Base-by-base conservation (phyloP, 2,329 filamentous ascomycete genomes). In the Talaromyces marneffei region DNA sequence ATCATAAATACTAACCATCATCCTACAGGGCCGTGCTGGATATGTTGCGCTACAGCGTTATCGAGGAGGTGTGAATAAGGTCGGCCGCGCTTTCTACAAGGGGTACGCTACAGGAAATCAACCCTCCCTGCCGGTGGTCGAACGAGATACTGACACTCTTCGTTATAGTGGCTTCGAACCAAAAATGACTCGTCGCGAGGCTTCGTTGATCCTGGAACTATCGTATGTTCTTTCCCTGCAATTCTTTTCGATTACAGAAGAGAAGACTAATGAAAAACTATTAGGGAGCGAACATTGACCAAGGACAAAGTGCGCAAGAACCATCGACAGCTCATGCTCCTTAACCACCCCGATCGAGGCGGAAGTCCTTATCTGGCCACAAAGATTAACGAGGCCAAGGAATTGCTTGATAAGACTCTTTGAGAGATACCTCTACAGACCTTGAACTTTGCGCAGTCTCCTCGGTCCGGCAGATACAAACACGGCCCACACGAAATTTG, bases 301-400 rank as follows among this genome's bases (percentile, higher is more conserved):
- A 96, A 95, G 78, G 93, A 97, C 52, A 94, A 96, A 74, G 82
- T 99, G 70, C 91, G 94, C 74, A 97, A 97, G 80, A 91, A 92
- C 69, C 94, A 99, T 78, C 88, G 94, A 66, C 91, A 88, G 59
- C 86, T 97, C 67, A 99, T 99, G 93, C 86, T 99, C 61, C 82
- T 96, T 66, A 99, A 99, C 82, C 94, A 99, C 77, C 94, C 94
- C 65, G 94, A 99, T 82, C 89, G 94, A 72, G 94, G 94, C 66
- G 94, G 94, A 40, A 97, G 92, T 73, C 94, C 94, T 7, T 99
- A 97, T 74, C 80, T 99, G 48, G 94, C 94, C 14, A 97, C 92
- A 59, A 99, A 99, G 78, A 89, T 99, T 74, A 99, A 99, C 78
- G 94, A 99, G 77, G 94, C 94, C 40, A 99, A 99, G 78, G 93